phyloP scores from a whole-genome alignment of 176 grass and related monocot species.

The Pharus latifolius region DNA sequence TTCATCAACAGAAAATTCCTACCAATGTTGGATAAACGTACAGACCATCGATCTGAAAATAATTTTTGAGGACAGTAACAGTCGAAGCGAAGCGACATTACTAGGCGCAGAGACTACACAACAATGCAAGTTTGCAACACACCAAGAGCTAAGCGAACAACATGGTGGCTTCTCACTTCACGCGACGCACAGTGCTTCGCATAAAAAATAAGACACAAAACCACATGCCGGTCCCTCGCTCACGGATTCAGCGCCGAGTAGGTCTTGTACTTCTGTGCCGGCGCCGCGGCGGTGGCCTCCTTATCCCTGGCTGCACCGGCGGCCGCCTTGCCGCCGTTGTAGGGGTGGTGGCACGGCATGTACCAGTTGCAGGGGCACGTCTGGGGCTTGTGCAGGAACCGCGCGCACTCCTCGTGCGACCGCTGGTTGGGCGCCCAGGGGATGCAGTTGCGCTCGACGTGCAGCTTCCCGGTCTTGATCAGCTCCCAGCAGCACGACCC shows the following conservation, averaged over 20 bases:
- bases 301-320: background rate
- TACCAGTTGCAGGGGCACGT: conserved; percentile 34
- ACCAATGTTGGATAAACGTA: too few relatives aligned
- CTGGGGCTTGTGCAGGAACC: conserved; percentile 35
- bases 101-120: too few relatives aligned
- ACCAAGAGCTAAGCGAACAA: too few relatives aligned
- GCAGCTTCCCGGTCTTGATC: conserved; percentile 33
- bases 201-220: too few relatives aligned
- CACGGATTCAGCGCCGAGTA: conserved; percentile 41
- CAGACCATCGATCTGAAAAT: too few relatives aligned
- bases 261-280: conserved; percentile 14
- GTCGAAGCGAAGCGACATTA: too few relatives aligned
- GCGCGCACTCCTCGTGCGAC: conserved; percentile 56
- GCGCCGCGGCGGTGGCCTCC: background rate
- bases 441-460: conserved; percentile 77
- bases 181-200: conserved; percentile 2
- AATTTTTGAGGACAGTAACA: too few relatives aligned
- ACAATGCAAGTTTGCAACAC: too few relatives aligned
- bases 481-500: conserved; percentile 50
- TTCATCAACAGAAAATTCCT: too few relatives aligned
- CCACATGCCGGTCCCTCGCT: background rate
- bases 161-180: conserved; percentile 18
- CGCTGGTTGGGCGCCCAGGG: conserved; percentile 52
- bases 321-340: background rate
- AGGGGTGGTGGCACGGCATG: conserved; percentile 31